Evolutionary conservation across 2,329 filamentous ascomycete species (phyloP), one percentile per base, ranked within the genome.

Genomic region (Pseudogymnoascus sp.): DNA sequence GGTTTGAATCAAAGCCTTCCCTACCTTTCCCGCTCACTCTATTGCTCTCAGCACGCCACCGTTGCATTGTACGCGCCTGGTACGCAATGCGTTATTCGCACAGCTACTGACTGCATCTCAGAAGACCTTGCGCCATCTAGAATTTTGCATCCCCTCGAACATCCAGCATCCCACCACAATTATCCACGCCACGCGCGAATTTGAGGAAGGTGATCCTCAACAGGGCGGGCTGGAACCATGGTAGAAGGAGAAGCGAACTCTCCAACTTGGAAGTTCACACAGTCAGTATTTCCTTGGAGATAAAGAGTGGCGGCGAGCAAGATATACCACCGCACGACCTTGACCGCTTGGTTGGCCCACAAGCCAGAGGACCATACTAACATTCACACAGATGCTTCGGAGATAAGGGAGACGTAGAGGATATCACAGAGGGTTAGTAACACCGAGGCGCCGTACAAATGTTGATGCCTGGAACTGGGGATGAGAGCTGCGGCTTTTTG

Each of bases 191-290:
- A 32, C 47, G 47, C 47, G 28, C 47, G 47, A 54, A 54, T 47
- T 50, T 65, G 70, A 69, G 67, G 64, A 65, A 59, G 37, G 61
- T 34, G 38, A 32, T 65, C 67, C 66, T 70, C 68, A 66, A 68
- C 68, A 64, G 62, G 63, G 68, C 64, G 65, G 70, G 63, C 65
- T 63, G 68, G 69, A 74, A 78, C 88, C 81, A 97, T 97, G 92
- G 92, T 94, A 81, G 92, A 97, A 85, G 89, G 88, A 81, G 91
- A 96, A 80, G 83, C 89, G 79, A 91, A 86, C 82, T 88, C 90
- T 79, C 92, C 92, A 74, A 97, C 92, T 79, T 97, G 93, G 93
- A 97, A 97, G 83, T 97, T 97, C 80, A 97, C 93, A 77, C 93
- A 97, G 92, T 73, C 34, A 71, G 71, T 72, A 64, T 50, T 50